Evolutionary conservation across 75 land plant species (phyloP), one percentile per base, ranked within the genome.

Genomic region (Selaginella tamariscina): DNA sequence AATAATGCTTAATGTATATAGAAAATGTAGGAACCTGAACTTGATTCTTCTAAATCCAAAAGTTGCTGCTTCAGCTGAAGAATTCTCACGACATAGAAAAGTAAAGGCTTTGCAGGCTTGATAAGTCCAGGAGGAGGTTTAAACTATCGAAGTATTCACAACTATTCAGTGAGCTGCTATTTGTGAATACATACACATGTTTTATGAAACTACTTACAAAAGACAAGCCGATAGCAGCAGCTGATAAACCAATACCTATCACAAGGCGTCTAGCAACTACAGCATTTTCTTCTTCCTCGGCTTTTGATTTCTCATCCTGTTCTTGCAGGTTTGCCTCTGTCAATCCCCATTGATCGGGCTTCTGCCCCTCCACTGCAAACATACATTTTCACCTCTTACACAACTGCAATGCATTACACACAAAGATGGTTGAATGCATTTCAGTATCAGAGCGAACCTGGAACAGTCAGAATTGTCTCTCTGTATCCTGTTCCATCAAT

Each of bases 401-500:
- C n/a, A n/a, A n/a, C n/a, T n/a, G n/a, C n/a, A n/a, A n/a, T n/a
- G n/a, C n/a, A n/a, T n/a, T n/a, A n/a, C n/a, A n/a, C n/a, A n/a
- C n/a, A n/a, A n/a, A n/a, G n/a, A n/a, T n/a, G n/a, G n/a, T n/a
- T n/a, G n/a, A n/a, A n/a, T n/a, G n/a, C n/a, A n/a, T n/a, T n/a
- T n/a, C n/a, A n/a, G n/a, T n/a, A n/a, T n/a, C n/a, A n/a, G n/a
- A n/a, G n/a, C n/a, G n/a, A n/a, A 26, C 74, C 70, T n/a, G 74
- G 64, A 32, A 56, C 71, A 33, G 79, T 57, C 32, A 80, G 75
- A 29, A 80, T 67, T 23, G 82, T 80, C 66, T 80, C 82, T 32
- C 82, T 33, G 39, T 71, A 80, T 27, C 82, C 82, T 56, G 68
- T 72, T 64, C 82, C 82, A 80, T 80, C 82, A 31, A 80, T 77